Base-by-base conservation (phyloP, 2,329 filamentous ascomycete species). In the Elsinoe batatas region DNA sequence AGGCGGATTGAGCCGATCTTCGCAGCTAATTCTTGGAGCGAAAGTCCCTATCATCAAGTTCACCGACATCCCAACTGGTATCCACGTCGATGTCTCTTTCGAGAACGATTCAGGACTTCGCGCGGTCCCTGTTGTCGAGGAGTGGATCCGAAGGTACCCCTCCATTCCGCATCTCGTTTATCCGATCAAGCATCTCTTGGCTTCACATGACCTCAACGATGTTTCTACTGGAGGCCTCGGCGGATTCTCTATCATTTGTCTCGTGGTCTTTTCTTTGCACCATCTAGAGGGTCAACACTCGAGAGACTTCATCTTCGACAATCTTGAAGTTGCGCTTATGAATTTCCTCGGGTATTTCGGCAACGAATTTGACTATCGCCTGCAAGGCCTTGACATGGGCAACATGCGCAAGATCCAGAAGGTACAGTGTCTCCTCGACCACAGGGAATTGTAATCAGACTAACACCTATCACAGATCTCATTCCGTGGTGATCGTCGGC, bases 41-140 rank as follows among this genome's bases (percentile, higher is more conserved):
- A 89, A 87, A 64, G 91, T 98, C 2, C 93, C 93, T 0, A 81
- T 98, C 54, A 81, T 97, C 71, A 98, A 98, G 69, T 97, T 88
- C 65, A 79, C 88, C 43, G 93, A 98, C 65, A 77, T 74, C 55
- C 64, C 79, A 54, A 96, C 91, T 1, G 84, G 83, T 11, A 74
- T 98, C 54, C 88, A 87, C 62, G 86, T 97, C 11, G 93, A 98
- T 67, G 80, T 98, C 11, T 97, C 91, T 0, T 96, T 98, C 66
- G 91, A 98, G 71, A 97, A 96, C 65, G 72, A 84, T 35, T 88
- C 86, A 40, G 93, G 93, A 10, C 73, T 96, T 8, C 72, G 79
- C 15, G 91, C 93, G 2, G 85, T 93, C 64, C 73, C 83, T 15
- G 96, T 89, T 0, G 95, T 96, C 67, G 71, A 82, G 54, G 69